Base-by-base conservation (phyloP, 2,329 filamentous ascomycete genomes). In the Fusarium dlaminii region DNA sequence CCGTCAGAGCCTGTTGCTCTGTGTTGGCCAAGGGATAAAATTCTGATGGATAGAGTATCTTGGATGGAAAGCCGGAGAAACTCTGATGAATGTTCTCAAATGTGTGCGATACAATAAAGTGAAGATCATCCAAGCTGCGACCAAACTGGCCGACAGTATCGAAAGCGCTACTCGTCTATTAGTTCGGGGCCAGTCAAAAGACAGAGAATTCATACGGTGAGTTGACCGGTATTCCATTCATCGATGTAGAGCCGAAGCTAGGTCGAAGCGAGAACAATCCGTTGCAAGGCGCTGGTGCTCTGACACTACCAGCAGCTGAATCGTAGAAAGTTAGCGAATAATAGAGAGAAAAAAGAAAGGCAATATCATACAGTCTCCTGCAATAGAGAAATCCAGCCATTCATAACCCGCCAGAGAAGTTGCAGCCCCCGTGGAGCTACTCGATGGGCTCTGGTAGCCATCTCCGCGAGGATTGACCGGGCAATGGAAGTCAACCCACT, bases 151-250 rank as follows among this genome's bases (percentile, higher is more conserved):
- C 51, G 9, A 29, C 24, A 18, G 34, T 54, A n/a, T 54, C 34
- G 13, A 54, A 29, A 0, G 24, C 24, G 2, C 51, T 54, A 4
- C 18, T 5, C n/a, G 0, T 29, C 7, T 0, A n/a, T 54, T n/a
- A 37, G 14, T 3, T 13, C 32, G 9, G 48, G 13, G 4, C 1
- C 11, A 11, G 3, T 34, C n/a, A n/a, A n/a, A n/a, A n/a, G n/a
- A 24, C 17, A 10, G 18, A 5, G 24, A 5, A 22, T 8, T 30
- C 32, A 54, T n/a, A 54, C 51, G 34, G 24, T 8, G 51, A 54
- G n/a, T 54, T 39, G 20, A 1, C 24, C 5, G 51, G 51, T 29
- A 39, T 54, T 12, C 51, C 24, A 3, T 18, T 39, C 51, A 54
- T 54, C 8, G 51, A 54, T 20, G 34, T 39, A 6, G 51, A 54